phyloP scores from a whole-genome alignment of 2,329 filamentous ascomycete species.

The Elsinoe fawcettii region DNA sequence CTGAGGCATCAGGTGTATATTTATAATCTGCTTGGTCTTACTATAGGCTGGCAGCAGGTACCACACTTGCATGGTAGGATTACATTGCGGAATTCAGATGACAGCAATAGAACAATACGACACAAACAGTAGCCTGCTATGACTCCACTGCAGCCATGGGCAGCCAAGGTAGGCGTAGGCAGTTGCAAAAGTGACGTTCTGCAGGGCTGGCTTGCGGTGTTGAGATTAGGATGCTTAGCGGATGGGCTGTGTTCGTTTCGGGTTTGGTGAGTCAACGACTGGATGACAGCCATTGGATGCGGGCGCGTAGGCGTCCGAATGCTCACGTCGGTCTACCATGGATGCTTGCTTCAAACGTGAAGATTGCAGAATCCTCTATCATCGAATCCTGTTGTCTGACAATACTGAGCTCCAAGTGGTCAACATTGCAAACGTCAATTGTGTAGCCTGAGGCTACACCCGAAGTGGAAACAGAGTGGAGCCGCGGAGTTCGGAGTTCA shows the following conservation, averaged over 20 bases:
- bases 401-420: background rate
- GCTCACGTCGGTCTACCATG: background rate
- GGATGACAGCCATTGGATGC: background rate
- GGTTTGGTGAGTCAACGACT: slow-evolving; percentile 3
- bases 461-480: slow-evolving; percentile 1
- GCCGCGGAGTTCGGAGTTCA: slow-evolving; percentile 12
- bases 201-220: background rate
- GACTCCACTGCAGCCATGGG: background rate
- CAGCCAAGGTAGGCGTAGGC: slow-evolving; percentile 1
- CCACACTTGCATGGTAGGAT: background rate
- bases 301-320: background rate
- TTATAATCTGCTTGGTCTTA: background rate
- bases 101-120: background rate
- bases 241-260: slow-evolving; percentile 3
- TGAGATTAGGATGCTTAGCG: background rate
- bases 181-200: background rate
- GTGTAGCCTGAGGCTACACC: slow-evolving; percentile 11
- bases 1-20: slow-evolving; percentile 10
- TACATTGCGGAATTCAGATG: slow-evolving; percentile 3
- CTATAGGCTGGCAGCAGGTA: background rate
- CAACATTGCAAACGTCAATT: background rate
- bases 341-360: background rate
- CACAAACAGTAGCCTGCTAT: background rate
- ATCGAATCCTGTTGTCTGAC: background rate
- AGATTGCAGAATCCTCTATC: slow-evolving; percentile 1